A percentile compares a stretch with the other conserved stretches of the same genome.
Evolutionary conservation across 768 basidiomycete species (phyloP).

Genomic region (Auriscalpium microsporum): DNA sequence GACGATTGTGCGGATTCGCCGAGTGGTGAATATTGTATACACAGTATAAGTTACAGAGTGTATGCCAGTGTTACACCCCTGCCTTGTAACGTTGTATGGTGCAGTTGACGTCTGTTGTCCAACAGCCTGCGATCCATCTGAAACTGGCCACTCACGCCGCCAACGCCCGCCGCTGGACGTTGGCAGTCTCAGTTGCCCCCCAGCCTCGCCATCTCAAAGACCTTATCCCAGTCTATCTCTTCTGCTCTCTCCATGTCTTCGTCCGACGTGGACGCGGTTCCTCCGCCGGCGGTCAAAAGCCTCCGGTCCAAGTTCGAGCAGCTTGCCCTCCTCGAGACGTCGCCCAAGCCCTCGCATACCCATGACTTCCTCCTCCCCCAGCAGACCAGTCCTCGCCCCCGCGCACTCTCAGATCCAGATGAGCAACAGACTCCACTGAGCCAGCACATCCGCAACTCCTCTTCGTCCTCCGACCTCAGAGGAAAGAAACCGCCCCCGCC

Average conservation of each 20-base stretch:
- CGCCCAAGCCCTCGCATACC: slow-evolving; percentile 4
- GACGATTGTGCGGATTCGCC: slow-evolving; percentile 37
- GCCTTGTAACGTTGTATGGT: no score
- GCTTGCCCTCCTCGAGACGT: slow-evolving; percentile 37
- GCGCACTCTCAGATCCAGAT: slow-evolving; percentile 1
- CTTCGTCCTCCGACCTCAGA: not conserved
- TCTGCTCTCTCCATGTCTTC: no score
- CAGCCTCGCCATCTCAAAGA: no score
- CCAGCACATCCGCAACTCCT: not conserved
- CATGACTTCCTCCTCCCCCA: not conserved
- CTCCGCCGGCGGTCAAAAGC: slow-evolving; percentile 58
- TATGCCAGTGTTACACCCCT: no score
- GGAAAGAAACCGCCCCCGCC: not conserved
- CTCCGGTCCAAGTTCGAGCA: slow-evolving; percentile 67
- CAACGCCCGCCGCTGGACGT: no score
- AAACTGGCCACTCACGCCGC: no score
- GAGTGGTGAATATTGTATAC: slow-evolving; percentile 28
- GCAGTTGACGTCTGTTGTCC: no score
- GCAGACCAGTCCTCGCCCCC: not conserved
- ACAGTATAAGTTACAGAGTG: no score
- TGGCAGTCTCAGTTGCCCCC: no score
- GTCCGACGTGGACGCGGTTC: slow-evolving; percentile 6
- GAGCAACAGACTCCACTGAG: not conserved
- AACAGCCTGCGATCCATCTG: no score
- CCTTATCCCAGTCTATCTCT: no score